A percentile compares a stretch with the other conserved stretches of the same genome.
phyloP scores from a whole-genome alignment of 2,329 filamentous ascomycete species.

The Lasiodiplodia citricola region DNA sequence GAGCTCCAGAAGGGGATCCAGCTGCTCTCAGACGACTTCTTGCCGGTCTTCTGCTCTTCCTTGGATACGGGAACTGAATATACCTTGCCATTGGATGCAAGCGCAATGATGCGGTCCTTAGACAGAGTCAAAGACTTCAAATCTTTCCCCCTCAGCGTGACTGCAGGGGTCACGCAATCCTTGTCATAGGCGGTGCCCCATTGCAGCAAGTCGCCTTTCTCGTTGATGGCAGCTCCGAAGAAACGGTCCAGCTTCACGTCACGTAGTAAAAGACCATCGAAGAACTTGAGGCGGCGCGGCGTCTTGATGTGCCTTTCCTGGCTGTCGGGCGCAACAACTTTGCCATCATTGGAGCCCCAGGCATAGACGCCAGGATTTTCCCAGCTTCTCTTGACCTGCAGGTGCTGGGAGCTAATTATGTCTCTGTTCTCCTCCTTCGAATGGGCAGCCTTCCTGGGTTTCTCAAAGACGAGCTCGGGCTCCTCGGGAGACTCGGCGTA shows the following conservation, averaged over 20 bases:
- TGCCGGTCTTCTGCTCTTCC: slow-evolving; percentile 69
- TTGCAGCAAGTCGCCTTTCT: slow-evolving; percentile 86
- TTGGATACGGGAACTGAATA: slow-evolving; percentile 84
- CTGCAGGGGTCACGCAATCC: slow-evolving; percentile 65
- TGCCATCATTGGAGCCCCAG: slow-evolving; percentile 88
- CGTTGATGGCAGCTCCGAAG: slow-evolving; percentile 85
- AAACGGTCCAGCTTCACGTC: slow-evolving; percentile 84
- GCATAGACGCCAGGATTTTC: slow-evolving; percentile 87
- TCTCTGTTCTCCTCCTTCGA: slow-evolving; percentile 77
- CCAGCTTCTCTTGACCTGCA: slow-evolving; percentile 83
- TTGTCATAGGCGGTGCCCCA: slow-evolving; percentile 83
- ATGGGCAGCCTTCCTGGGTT: slow-evolving; percentile 58
- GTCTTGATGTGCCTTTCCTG: slow-evolving; percentile 78
- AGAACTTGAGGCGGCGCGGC: slow-evolving; percentile 78
- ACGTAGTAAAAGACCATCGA: slow-evolving; percentile 81
- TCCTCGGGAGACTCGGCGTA: slow-evolving; percentile 55
- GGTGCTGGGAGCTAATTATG: slow-evolving; percentile 80
- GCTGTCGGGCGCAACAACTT: slow-evolving; percentile 84
- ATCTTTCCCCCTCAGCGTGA: slow-evolving; percentile 82
- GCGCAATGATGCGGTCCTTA: slow-evolving; percentile 79
- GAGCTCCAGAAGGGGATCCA: slow-evolving; percentile 79
- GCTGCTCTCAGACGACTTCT: slow-evolving; percentile 67
- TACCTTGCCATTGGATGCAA: slow-evolving; percentile 75
- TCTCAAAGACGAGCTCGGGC: slow-evolving; percentile 66
- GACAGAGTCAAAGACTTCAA: slow-evolving; percentile 78